Evolutionary conservation across 106 monocot species (phyloP), one percentile per base, ranked within the genome.

Genomic region (Dioscorea alata): DNA sequence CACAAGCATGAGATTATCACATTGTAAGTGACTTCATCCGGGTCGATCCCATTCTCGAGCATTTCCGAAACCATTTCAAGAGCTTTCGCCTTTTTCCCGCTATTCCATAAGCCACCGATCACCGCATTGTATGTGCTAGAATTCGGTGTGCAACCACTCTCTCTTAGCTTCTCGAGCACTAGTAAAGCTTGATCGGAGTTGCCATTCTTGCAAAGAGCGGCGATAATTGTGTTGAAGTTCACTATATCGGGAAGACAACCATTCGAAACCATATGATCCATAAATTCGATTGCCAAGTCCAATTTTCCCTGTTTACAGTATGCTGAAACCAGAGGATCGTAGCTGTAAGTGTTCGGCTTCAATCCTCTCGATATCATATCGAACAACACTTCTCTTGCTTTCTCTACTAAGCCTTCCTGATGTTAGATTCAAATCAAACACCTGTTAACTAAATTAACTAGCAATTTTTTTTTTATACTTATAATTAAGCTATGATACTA

Each of bases 161-260:
- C 78, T 57, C 62, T 80, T 3, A 90, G 77, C 65, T 73, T 72
- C 7, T 31, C 68, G 19, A 90, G 10, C 17, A 90, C 51, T 70
- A 74, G 75, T 59, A 83, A 2, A 2, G 90, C 90, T 2, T 86
- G 69, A 2, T 69, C 57, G 4, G 80, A 48, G 12, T 70, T 79
- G 19, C 90, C 90, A 18, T 52, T 75, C 90, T 76, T 90, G 73
- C 90, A 90, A 12, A 90, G 78, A 2, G 80, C 81, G 0, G 84
- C 63, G 0, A 90, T 63, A 25, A 90, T 74, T 0, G 90, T 83
- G 76, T 86, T 90, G 71, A 81, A 90, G 73, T 83, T 90, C 57
- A 86, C 78, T 16, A 90, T 81, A 21, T 90, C 90, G 0, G 85
- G 89, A 4, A 71, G 22, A 32, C 82, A 90, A n/a, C 90, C 86